Conservation (phyloP, 1,139 yeast genomes). For the Yamadazyma buinensis region DNA sequence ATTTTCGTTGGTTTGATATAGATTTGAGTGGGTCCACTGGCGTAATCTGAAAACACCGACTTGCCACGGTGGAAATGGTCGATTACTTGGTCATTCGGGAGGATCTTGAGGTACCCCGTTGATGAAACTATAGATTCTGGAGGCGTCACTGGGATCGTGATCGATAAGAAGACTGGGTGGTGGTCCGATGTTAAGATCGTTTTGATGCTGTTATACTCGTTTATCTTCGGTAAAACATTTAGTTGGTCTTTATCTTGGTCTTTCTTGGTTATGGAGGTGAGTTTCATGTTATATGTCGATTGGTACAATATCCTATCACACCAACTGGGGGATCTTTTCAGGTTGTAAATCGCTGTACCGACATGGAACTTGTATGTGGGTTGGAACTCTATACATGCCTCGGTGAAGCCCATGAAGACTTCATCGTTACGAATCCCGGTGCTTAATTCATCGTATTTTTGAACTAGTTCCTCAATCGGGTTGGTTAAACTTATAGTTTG, state of each 20-base stretch:
- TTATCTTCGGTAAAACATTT: constrained; percentile 22
- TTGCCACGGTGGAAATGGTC: constrained; percentile 17
- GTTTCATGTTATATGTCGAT: constrained; percentile 32
- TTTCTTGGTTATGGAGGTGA: background rate
- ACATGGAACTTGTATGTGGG: constrained; percentile 73
- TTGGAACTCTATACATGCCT: constrained; percentile 54
- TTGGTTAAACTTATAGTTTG: constrained; percentile 14
- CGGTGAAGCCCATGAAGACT: constrained; percentile 60
- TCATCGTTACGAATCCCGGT: constrained; percentile 39
- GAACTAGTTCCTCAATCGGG: constrained; percentile 22
- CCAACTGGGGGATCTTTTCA: constrained; percentile 77
- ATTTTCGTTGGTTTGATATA: constrained; percentile 41
- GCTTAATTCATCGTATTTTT: constrained; percentile 57
- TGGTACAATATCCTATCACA: constrained; percentile 76
- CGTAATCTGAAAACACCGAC: constrained; percentile 14
- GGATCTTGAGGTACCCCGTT: constrained; percentile 38
- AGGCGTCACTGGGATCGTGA: constrained; percentile 39
- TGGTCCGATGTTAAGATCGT: constrained; percentile 37
- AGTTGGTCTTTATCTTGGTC: background rate
- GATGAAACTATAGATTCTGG: constrained; percentile 41
- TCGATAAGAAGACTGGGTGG: constrained; percentile 41
- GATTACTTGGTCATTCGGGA: constrained; percentile 25
- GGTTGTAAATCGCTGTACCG: constrained; percentile 49
- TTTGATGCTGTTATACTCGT: constrained; percentile 38
- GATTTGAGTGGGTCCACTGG: constrained; percentile 42